Evolutionary conservation across 768 basidiomycete genomes (phyloP), one percentile per base, ranked within the genome.

Genomic region (Pisolithus orientalis): DNA sequence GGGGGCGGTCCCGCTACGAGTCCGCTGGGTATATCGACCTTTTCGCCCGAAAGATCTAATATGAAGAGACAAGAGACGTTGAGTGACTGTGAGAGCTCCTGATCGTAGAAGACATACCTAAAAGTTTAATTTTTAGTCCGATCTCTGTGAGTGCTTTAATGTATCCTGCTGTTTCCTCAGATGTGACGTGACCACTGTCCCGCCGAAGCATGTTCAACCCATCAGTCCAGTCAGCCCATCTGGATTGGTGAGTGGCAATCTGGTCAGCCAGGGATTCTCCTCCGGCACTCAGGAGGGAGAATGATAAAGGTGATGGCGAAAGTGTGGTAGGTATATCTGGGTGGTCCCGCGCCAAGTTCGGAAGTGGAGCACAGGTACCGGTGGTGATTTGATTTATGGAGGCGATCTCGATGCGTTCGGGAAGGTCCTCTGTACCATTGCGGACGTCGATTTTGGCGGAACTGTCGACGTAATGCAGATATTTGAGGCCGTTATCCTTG

Each of bases 211-310:
- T 88, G 60, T 90, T 90, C 66, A 95, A 64, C 4, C 92, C 93
- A 65, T 95, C 93, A 2, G 90, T 90, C 93, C 93, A 95, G 70
- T 95, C 93, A 14, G 90, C 87, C 86, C 89, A 94, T 16, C 85
- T 75, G 16, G 84, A 82, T 49, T 80, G 78, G 65, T 92, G 83
- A 28, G 84, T 81, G 3, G 90, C 87, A 59, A 90, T 83, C 53
- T 85, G 80, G 64, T 91, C 87, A 4, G 86, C 89, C 52, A 91
- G 64, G 2, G 85, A 83, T 17, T 80, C 83, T 59, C 87, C 86
- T 59, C 78, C 81, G 6, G 80, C 75, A 52, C 79, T 84, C 48
- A 90, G 66, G 47, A 94, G 70, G 8, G 87, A 87, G 67, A 93
- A 93, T 4, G 88, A 88, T 24, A 89, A 73, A 0, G 83, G 81